Percentiles rank a stretch among this genome's conserved stretches.
These are phyloP conservation scores for Penicillium frequentans DNA, from an alignment of 2,329 filamentous ascomycete genomes.

Conservation along the genomic window DNA sequence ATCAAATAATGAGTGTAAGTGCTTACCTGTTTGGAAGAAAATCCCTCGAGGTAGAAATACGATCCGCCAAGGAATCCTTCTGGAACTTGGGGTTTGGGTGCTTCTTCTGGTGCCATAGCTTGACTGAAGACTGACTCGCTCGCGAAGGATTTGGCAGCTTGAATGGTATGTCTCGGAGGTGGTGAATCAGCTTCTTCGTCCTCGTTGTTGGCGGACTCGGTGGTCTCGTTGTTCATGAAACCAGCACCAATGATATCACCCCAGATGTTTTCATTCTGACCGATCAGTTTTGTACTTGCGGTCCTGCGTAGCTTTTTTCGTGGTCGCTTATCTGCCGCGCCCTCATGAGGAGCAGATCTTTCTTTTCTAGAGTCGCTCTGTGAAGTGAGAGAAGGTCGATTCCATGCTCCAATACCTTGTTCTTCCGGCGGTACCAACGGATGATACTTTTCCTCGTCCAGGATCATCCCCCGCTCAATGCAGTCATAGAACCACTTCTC, in stretches of 20 bases:
- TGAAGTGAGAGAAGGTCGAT: constrained; percentile 44
- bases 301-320: constrained; percentile 79
- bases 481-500: constrained; percentile 85
- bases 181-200: constrained; percentile 14
- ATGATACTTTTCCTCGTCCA: constrained; percentile 84
- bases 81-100: constrained; percentile 24
- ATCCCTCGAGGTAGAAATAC: constrained; percentile 62
- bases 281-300: constrained; percentile 78
- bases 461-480: constrained; percentile 79
- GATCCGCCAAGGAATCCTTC: constrained; percentile 56
- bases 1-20: constrained; percentile 1
- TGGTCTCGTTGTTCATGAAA: constrained; percentile 27
- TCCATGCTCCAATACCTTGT: constrained; percentile 77
- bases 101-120: constrained; percentile 16
- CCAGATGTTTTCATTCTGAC: constrained; percentile 84
- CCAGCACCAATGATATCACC: constrained; percentile 71
- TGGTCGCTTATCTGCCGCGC: constrained; percentile 58
- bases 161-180: constrained; percentile 25
- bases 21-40: constrained; percentile 53
- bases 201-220: constrained; percentile 27
- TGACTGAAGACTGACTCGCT: constrained; percentile 38
- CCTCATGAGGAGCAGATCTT: constrained; percentile 45
- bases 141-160: constrained; percentile 39
- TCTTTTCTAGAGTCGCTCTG: constrained; percentile 14
- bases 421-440: constrained; percentile 67